Evolutionary conservation across 2,329 filamentous ascomycete genomes (phyloP).

Genomic region (Sporothrix mexicana): DNA sequence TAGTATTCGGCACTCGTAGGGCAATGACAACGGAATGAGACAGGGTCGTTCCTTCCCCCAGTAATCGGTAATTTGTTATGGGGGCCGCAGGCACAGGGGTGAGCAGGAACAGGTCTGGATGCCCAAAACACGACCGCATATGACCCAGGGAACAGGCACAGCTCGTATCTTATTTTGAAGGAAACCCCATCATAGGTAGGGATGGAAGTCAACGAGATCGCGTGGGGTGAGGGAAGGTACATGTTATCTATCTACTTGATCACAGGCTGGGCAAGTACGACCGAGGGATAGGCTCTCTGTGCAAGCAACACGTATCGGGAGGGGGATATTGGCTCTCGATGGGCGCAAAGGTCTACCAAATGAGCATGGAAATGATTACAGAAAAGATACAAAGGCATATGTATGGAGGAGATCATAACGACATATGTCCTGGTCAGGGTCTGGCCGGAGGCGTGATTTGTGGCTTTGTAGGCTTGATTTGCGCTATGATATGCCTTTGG

Average conservation of each 20-base stretch:
- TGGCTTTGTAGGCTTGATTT: conserved; percentile 19
- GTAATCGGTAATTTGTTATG: conserved; percentile 4
- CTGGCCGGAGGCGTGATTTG: conserved; percentile 25
- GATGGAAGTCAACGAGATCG: background rate
- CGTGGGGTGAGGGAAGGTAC: background rate
- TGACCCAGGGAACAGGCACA: background rate
- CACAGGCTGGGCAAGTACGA: conserved; percentile 10
- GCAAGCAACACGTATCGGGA: background rate
- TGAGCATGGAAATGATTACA: too few species aligned
- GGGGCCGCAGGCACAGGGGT: conserved; percentile 1
- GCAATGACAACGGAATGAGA: conserved; percentile 14
- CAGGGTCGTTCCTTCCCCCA: conserved; percentile 15
- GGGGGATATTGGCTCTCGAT: too few species aligned
- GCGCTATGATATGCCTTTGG: background rate
- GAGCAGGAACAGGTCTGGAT: conserved; percentile 2
- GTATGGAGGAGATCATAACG: conserved; percentile 5
- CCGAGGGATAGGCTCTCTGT: background rate
- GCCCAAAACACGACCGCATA: background rate
- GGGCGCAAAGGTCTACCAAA: too few species aligned
- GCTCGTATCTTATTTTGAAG: background rate
- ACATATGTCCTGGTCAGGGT: background rate
- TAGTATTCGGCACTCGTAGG: conserved; percentile 1
- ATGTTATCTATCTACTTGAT: background rate
- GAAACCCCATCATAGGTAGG: background rate
- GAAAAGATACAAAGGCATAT: background rate